Conservation (phyloP, 78 protist species). For the Dictyostelium citrinum region DNA sequence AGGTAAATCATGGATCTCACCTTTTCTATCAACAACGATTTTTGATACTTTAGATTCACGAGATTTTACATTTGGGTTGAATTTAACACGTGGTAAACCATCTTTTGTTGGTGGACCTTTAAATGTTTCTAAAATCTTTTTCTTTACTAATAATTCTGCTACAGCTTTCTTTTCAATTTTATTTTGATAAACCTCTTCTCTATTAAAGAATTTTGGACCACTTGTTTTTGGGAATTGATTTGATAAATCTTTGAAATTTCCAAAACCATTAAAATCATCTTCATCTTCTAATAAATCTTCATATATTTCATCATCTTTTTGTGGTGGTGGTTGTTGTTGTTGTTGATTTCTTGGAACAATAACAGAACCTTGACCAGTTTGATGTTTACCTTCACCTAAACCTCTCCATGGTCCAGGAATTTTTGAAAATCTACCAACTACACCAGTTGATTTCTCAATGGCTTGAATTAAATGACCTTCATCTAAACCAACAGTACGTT, state of each 20-base stretch:
- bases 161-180: conserved; percentile 42
- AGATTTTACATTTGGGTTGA: conserved; percentile 67
- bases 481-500: conserved; percentile 50
- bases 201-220: neutral
- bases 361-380: neutral
- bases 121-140: conserved; percentile 11
- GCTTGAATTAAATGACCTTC: conserved; percentile 20
- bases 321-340: neutral
- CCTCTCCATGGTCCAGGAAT: conserved; percentile 69
- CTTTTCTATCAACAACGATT: conserved; percentile 48
- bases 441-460: neutral
- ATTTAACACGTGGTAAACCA: conserved; percentile 59
- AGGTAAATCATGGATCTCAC: conserved; percentile 55
- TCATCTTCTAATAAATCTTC: neutral
- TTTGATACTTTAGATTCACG: conserved; percentile 11
- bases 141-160: conserved; percentile 10
- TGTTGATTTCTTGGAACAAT: neutral
- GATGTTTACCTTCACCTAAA: neutral
- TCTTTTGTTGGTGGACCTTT: conserved; percentile 27
- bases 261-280: neutral
- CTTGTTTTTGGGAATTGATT: neutral
- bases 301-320: neutral
- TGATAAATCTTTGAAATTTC: neutral
- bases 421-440: neutral
- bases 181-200: neutral